Conservation (phyloP, 2,329 filamentous ascomycete genomes). For the Penicillium sp. region DNA sequence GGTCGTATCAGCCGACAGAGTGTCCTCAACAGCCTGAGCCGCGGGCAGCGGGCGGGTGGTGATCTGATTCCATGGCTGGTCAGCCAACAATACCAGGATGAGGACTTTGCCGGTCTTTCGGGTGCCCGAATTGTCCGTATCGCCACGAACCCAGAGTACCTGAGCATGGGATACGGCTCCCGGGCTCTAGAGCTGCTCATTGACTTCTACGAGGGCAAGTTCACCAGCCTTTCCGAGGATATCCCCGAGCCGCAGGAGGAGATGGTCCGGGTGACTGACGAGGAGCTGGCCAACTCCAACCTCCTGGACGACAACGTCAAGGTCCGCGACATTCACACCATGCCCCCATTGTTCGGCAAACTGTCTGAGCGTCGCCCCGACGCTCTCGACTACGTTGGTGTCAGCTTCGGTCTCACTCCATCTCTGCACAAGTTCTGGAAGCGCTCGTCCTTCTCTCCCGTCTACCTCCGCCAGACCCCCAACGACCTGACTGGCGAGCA, state of each 20-base stretch:
- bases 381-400: conserved; percentile 81
- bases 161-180: conserved; percentile 84
- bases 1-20: conserved; percentile 90
- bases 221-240: conserved; percentile 71
- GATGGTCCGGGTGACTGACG: conserved; percentile 74
- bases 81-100: conserved; percentile 95
- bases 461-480: conserved; percentile 87
- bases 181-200: conserved; percentile 76
- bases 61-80: conserved; percentile 97
- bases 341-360: conserved; percentile 88
- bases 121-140: conserved; percentile 88
- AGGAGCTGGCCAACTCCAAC: conserved; percentile 64
- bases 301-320: conserved; percentile 81
- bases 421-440: conserved; percentile 96
- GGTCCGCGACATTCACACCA: conserved; percentile 77
- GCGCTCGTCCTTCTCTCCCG: conserved; percentile 70
- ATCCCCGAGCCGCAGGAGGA: conserved; percentile 46
- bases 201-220: conserved; percentile 92
- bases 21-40: conserved; percentile 77
- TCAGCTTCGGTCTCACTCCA: conserved; percentile 84
- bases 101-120: conserved; percentile 86
- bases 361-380: conserved; percentile 73
- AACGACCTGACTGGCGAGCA: conserved; percentile 97
- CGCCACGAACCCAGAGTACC: conserved; percentile 89
- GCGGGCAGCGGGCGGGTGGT: conserved; percentile 79